Conservation (phyloP, 2,329 filamentous ascomycete species). For the Celoporthe dispersa region DNA sequence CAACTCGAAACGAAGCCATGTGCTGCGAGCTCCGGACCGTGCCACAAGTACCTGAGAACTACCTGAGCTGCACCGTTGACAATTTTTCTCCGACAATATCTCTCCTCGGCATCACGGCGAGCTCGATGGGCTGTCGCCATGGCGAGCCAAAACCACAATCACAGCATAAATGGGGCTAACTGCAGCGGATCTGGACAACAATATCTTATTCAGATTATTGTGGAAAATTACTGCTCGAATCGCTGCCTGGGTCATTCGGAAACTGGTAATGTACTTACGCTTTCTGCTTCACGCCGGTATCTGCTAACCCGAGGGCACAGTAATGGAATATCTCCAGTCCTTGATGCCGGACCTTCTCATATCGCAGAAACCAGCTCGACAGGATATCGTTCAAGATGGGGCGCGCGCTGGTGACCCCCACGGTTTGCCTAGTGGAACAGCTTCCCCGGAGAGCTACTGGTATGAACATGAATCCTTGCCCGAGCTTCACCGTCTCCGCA, state of each 20-base stretch:
- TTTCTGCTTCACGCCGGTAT: neutral
- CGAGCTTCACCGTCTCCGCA: neutral
- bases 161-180: fast-evolving
- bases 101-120: neutral
- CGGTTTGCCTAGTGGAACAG: neutral
- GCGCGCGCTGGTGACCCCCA: neutral
- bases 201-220: neutral
- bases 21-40: neutral
- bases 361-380: neutral
- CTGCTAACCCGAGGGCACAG: neutral
- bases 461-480: neutral
- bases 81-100: neutral
- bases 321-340: neutral
- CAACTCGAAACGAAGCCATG: neutral
- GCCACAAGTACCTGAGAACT: neutral
- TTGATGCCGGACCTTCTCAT: neutral
- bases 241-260: fast-evolving
- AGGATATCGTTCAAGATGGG: neutral
- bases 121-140: neutral
- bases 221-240: neutral
- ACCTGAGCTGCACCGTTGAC: neutral
- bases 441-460: neutral
- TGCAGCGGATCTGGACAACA: neutral
- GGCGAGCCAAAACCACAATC: neutral
- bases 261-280: neutral